These are phyloP conservation scores for Fusarium sublunatum DNA, from an alignment of 2,329 filamentous ascomycete genomes.

Conservation along the genomic window DNA sequence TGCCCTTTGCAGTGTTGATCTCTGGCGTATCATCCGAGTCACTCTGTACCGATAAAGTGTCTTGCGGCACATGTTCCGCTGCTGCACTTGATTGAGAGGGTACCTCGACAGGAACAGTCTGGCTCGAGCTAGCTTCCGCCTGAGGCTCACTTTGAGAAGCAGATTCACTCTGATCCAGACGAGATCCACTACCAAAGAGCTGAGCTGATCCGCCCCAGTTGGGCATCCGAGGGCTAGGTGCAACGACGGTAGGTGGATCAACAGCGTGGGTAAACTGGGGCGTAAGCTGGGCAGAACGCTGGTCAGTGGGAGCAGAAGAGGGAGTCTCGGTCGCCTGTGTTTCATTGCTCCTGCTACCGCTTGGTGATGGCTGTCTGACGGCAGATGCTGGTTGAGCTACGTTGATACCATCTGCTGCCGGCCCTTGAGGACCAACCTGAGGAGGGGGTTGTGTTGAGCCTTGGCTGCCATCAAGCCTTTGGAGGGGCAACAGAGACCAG, in stretches of 20 bases:
- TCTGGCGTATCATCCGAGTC: slow-evolving; percentile 32
- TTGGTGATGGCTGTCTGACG: slow-evolving; percentile 29
- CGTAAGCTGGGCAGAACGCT: slow-evolving; percentile 24
- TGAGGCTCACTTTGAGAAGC: slow-evolving; percentile 25
- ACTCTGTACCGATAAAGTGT: slow-evolving; percentile 16
- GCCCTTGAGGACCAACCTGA: slow-evolving; percentile 37
- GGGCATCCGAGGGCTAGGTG: slow-evolving; percentile 61
- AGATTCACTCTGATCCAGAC: slow-evolving; percentile 41
- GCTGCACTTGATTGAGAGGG: slow-evolving; percentile 12
- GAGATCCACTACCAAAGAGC: slow-evolving; percentile 55
- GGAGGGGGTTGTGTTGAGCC: slow-evolving; percentile 41
- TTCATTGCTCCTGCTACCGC: slow-evolving; percentile 32
- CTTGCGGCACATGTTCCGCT: slow-evolving; percentile 25
- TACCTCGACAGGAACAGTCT: slow-evolving; percentile 14
- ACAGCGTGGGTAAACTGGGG: slow-evolving; percentile 27
- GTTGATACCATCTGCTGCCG: slow-evolving; percentile 27
- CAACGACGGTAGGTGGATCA: slow-evolving; percentile 54
- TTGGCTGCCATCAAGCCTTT: slow-evolving; percentile 59
- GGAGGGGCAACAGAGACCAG: slow-evolving; percentile 72
- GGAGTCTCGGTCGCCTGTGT: slow-evolving; percentile 12
- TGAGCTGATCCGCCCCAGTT: slow-evolving; percentile 65
- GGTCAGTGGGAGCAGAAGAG: slow-evolving; percentile 20
- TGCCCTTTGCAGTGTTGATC: slow-evolving; percentile 52
- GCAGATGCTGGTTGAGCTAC: slow-evolving; percentile 20
- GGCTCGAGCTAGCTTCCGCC: slow-evolving; percentile 17